Base-by-base conservation (phyloP, 1,284 basidiomycete genomes). In the Sphaerobolus stellatus region DNA sequence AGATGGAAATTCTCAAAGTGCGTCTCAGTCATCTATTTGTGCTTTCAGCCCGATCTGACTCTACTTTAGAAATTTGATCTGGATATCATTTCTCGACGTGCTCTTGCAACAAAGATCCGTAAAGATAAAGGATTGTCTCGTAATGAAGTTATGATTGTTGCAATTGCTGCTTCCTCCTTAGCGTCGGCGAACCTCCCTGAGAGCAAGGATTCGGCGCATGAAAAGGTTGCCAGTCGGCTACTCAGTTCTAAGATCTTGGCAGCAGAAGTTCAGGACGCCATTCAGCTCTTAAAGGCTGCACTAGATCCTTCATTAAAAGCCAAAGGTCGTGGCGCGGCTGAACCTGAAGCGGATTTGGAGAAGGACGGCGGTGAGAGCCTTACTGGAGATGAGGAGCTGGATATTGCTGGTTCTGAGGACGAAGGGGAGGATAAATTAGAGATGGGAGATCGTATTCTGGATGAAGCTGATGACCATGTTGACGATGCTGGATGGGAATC, bases 241-340 rank as follows among this genome's bases (percentile, higher is more conserved):
- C 75, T 89, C 41, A 92, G 90, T 63, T 88, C 88, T 2, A 94
- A 91, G 67, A 69, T 78, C 18, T 74, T 94, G 11, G 86, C 90
- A 0, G 75, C 79, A 13, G 82, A 82, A 58, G 75, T 92, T 2
- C 72, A 73, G 16, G 64, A 66, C 20, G 78, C 81, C 16, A 65
- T 94, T 0, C 73, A 78, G 8, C 74, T 77, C 56, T 63, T 90
- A 8, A 72, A 70, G 58, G 62, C 67, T 22, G 60, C 81, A 36
- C 54, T 86, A 9, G 66, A 76, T 45, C 78, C 77, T 28, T 63
- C 62, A 38, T 54, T 58, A 48, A 68, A 68, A 47, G 56, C 58
- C 22, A 56, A 64, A 13, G 60, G 61, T 5, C 49, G 16, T 47
- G 33, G 33, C 36, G 33, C 41, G 47, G 18, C 11, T 38, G 34